These are phyloP conservation scores for Nicotiana sylvestris DNA, from an alignment of 257 asterid species.

Conservation along the genomic window DNA sequence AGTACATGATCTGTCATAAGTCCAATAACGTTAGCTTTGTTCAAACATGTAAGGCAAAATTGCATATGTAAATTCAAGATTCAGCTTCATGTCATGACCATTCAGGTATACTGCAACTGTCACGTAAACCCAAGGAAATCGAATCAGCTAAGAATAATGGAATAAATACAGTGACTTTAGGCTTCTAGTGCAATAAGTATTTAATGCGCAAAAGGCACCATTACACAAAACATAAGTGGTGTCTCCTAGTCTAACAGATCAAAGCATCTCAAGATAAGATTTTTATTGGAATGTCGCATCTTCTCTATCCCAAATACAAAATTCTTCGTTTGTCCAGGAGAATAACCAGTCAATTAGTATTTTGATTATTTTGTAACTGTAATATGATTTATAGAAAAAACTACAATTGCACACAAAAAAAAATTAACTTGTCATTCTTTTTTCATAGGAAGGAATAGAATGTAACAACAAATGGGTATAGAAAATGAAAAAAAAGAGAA, in stretches of 20 bases:
- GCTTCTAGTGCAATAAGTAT: background rate
- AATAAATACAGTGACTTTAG: background rate
- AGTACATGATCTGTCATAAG: conserved; percentile 75
- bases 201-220: background rate
- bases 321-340: background rate
- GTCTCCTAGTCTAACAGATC: background rate
- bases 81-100: background rate
- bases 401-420: too few species aligned
- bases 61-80: background rate
- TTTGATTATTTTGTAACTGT: background rate
- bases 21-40: conserved; percentile 13
- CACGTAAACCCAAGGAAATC: background rate
- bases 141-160: background rate
- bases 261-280: background rate
- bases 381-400: too few species aligned
- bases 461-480: background rate
- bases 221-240: background rate
- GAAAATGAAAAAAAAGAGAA: conserved; percentile 4
- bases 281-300: background rate
- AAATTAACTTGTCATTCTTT: background rate
- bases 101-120: background rate
- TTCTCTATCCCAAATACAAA: background rate
- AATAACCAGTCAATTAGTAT: background rate
- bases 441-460: background rate
- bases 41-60: conserved; percentile 12